phyloP scores from a whole-genome alignment of 805 yeast genomes.

The Candida awuae region DNA sequence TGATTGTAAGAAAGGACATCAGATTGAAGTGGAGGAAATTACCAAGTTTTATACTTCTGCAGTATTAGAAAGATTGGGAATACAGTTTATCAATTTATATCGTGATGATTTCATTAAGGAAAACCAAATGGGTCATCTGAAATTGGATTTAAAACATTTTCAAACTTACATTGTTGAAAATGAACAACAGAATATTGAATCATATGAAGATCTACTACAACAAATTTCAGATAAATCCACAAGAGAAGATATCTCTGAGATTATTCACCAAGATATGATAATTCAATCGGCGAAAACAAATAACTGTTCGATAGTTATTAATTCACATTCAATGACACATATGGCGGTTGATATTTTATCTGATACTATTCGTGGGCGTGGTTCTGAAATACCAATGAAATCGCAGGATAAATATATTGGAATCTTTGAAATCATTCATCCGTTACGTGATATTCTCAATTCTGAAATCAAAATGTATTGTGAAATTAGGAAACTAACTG shows the following conservation, averaged over 20 bases:
- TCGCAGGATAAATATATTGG: slow-evolving; percentile 21
- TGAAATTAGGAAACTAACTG: slow-evolving; percentile 33
- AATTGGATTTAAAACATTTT: slow-evolving; percentile 27
- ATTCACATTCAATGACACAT: slow-evolving; percentile 76
- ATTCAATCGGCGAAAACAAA: slow-evolving; percentile 37
- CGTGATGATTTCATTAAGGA: slow-evolving; percentile 33
- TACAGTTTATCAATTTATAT: slow-evolving; percentile 34
- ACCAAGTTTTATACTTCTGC: slow-evolving; percentile 14
- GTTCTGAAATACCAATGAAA: slow-evolving; percentile 46
- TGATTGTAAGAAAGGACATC: background rate
- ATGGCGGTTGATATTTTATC: slow-evolving; percentile 75
- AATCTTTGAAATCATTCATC: slow-evolving; percentile 43
- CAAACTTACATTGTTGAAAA: slow-evolving; percentile 9
- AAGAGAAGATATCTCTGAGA: slow-evolving; percentile 49
- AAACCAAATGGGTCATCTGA: slow-evolving; percentile 26
- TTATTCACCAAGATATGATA: slow-evolving; percentile 42
- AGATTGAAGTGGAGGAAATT: slow-evolving; percentile 3
- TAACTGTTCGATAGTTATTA: slow-evolving; percentile 48
- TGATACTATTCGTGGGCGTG: slow-evolving; percentile 80
- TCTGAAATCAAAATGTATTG: slow-evolving; percentile 59
- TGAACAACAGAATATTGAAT: slow-evolving; percentile 13
- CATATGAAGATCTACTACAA: slow-evolving; percentile 28
- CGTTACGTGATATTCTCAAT: slow-evolving; percentile 65
- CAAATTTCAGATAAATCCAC: slow-evolving; percentile 49
- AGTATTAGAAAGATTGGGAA: slow-evolving; percentile 24